Conservation (phyloP, 306 rosid genomes). For the Lathyrus sativus region DNA sequence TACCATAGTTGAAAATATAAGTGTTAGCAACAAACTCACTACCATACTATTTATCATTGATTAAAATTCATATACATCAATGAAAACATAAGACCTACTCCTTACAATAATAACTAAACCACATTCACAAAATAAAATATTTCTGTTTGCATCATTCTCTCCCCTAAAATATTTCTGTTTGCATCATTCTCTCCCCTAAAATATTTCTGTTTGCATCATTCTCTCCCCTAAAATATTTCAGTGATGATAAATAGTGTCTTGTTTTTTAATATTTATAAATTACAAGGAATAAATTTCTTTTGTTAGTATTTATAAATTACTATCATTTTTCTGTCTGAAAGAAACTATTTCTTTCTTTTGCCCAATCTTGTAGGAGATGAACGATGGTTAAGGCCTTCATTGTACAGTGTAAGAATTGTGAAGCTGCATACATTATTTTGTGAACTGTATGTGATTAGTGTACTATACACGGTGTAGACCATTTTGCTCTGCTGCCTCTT, state of each 20-base stretch:
- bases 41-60: slow-evolving; percentile 2
- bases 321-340: slow-evolving; percentile 14
- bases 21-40: background rate
- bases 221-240: background rate
- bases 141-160: background rate
- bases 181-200: background rate
- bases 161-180: background rate
- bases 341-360: slow-evolving; percentile 28
- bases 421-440: slow-evolving; percentile 27
- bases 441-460: slow-evolving; percentile 27
- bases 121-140: background rate
- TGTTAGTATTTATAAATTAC: background rate
- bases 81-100: background rate
- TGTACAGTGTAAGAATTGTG: slow-evolving; percentile 41
- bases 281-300: background rate
- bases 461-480: slow-evolving; percentile 14
- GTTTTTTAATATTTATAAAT: background rate
- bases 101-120: slow-evolving; percentile 1
- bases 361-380: slow-evolving; percentile 33
- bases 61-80: background rate
- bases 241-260: background rate
- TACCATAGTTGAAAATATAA: background rate
- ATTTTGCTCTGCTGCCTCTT: slow-evolving; percentile 17
- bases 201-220: background rate
- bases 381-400: slow-evolving; percentile 36